Evolutionary conservation across 257 asterid genomes (phyloP).

Genomic region (Thymus mandschuricus): DNA sequence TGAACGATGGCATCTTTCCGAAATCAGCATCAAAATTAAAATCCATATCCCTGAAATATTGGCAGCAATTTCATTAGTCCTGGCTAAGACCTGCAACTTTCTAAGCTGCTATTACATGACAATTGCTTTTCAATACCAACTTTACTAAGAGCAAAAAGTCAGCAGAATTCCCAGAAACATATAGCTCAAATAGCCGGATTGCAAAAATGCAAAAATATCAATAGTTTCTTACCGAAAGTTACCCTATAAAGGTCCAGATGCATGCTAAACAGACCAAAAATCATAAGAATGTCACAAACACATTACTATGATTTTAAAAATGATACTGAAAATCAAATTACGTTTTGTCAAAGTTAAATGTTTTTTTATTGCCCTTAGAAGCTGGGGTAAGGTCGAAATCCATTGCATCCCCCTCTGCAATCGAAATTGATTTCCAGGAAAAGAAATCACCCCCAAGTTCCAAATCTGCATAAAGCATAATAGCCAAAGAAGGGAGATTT

Average conservation of each 20-base stretch:
- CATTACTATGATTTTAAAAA: conserved; percentile 18
- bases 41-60: conserved; percentile 78
- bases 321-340: conserved; percentile 40
- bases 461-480: conserved; percentile 60
- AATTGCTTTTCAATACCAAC: background rate
- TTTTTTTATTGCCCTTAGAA: conserved; percentile 69
- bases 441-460: conserved; percentile 85
- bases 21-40: conserved; percentile 82
- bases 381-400: conserved; percentile 76
- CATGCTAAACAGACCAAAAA: conserved; percentile 24
- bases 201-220: conserved; percentile 9
- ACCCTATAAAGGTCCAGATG: conserved; percentile 12
- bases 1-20: conserved; percentile 78
- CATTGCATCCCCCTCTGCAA: conserved; percentile 59
- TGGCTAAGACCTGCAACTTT: conserved; percentile 20
- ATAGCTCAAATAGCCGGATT: conserved; percentile 18
- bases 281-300: conserved; percentile 14
- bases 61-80: conserved; percentile 34
- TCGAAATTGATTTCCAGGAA: conserved; percentile 79
- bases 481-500: conserved; percentile 24
- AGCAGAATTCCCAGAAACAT: conserved; percentile 20
- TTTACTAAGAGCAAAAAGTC: conserved; percentile 20
- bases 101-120: conserved; percentile 15
- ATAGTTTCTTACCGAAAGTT: conserved; percentile 7
- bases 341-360: conserved; percentile 69